phyloP scores from a whole-genome alignment of 2,329 filamentous ascomycete genomes.

The Colletotrichum sp. region DNA sequence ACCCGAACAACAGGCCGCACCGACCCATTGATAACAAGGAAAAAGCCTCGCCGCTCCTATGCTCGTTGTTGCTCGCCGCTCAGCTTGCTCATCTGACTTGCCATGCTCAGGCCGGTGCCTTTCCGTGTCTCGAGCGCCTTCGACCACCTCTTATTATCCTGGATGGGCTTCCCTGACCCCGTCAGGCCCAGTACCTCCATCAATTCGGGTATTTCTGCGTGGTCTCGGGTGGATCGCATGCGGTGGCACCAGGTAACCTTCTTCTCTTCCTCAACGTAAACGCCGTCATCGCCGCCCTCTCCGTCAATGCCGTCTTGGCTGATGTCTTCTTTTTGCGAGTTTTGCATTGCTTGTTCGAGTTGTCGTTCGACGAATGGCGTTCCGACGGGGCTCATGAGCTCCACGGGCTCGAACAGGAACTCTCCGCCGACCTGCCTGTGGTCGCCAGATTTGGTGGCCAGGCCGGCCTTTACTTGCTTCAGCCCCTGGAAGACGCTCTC shows the following conservation, averaged over 20 bases:
- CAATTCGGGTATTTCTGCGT: constrained; percentile 73
- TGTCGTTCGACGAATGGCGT: constrained; percentile 44
- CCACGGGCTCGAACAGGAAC: constrained; percentile 72
- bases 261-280: constrained; percentile 53
- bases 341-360: constrained; percentile 24
- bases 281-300: constrained; percentile 27
- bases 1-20: background rate
- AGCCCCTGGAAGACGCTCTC: constrained; percentile 65
- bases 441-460: constrained; percentile 69
- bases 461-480: constrained; percentile 59
- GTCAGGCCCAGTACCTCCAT: constrained; percentile 66
- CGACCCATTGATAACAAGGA: background rate
- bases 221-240: constrained; percentile 81
- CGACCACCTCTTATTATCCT: constrained; percentile 50
- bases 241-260: constrained; percentile 79
- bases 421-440: constrained; percentile 76
- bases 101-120: constrained; percentile 59
- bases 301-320: constrained; percentile 17
- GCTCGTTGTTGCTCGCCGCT: constrained; percentile 30
- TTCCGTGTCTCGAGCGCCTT: constrained; percentile 54
- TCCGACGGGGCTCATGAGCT: constrained; percentile 48
- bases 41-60: constrained; percentile 9
- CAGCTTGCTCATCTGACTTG: constrained; percentile 50
- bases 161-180: constrained; percentile 40
- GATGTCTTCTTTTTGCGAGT: background rate